phyloP scores from a whole-genome alignment of 2,329 filamentous ascomycete species.

The Nigrospora oryzae region DNA sequence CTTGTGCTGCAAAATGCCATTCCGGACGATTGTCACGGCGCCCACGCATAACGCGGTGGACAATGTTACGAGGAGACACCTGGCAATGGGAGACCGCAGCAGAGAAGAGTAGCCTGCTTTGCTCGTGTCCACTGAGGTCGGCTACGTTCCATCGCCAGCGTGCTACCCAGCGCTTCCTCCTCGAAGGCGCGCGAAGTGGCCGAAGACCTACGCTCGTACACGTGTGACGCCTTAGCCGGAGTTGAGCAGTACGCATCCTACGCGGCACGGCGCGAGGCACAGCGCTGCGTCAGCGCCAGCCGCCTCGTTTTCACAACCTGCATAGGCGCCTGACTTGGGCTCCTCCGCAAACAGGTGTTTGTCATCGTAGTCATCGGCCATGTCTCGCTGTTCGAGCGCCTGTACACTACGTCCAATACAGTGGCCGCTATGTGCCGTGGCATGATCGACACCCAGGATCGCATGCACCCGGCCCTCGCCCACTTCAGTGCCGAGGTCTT shows the following conservation, averaged over 20 bases:
- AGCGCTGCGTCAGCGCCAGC: constrained; percentile 24
- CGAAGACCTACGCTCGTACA: constrained; percentile 23
- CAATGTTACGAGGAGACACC: constrained; percentile 28
- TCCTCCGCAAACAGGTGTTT: constrained; percentile 28
- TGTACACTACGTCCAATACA: constrained; percentile 17
- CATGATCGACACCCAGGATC: constrained; percentile 36
- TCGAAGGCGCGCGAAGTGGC: constrained; percentile 24
- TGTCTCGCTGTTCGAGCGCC: constrained; percentile 32
- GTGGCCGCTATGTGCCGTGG: constrained; percentile 10
- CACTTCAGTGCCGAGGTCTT: constrained; percentile 30
- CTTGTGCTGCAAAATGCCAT: constrained; percentile 17
- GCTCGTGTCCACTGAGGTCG: neutral
- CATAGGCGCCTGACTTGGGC: constrained; percentile 28
- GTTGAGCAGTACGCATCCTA: constrained; percentile 16
- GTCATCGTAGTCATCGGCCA: constrained; percentile 33
- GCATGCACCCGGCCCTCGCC: constrained; percentile 31
- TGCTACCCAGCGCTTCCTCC: neutral
- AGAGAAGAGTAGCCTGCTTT: neutral
- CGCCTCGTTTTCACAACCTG: constrained; percentile 36
- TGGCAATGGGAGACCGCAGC: constrained; percentile 4
- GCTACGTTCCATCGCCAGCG: too few relatives aligned
- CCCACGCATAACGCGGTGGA: constrained; percentile 37
- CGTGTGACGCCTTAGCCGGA: constrained; percentile 23
- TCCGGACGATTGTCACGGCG: constrained; percentile 24
- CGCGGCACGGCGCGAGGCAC: constrained; percentile 24